phyloP scores from a whole-genome alignment of 164 flowering plant species.

The Stephania yunnanensis region DNA sequence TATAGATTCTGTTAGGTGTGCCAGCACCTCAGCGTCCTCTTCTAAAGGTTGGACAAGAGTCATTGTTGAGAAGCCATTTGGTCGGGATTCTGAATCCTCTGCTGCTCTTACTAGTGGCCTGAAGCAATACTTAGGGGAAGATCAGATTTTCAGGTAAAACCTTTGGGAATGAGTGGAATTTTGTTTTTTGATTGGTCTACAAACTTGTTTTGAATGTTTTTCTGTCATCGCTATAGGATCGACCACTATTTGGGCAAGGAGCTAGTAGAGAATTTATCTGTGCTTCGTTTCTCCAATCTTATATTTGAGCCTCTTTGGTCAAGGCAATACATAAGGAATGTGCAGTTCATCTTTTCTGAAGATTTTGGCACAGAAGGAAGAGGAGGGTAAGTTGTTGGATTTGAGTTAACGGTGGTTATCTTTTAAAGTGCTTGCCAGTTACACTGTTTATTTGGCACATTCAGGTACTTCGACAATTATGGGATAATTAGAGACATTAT shows the following conservation, averaged over 20 bases:
- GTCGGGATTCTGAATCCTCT: slow-evolving; percentile 75
- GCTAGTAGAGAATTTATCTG: slow-evolving; percentile 79
- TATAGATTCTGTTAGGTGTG: slow-evolving; percentile 74
- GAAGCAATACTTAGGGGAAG: slow-evolving; percentile 68
- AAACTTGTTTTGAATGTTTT: not conserved
- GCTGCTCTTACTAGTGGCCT: slow-evolving; percentile 59
- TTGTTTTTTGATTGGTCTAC: not conserved
- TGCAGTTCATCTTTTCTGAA: slow-evolving; percentile 84
- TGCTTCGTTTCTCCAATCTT: slow-evolving; percentile 91
- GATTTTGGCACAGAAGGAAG: slow-evolving; percentile 87
- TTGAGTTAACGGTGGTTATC: not conserved
- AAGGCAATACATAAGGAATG: slow-evolving; percentile 75
- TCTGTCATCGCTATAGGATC: slow-evolving; percentile 38
- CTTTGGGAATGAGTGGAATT: not conserved
- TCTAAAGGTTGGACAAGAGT: slow-evolving; percentile 81
- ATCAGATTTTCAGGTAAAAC: slow-evolving; percentile 77
- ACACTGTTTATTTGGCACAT: not conserved
- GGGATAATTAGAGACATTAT: slow-evolving; percentile 90
- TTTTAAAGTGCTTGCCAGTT: not conserved
- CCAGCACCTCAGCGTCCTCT: slow-evolving; percentile 63
- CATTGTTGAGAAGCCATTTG: slow-evolving; percentile 93
- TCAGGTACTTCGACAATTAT: slow-evolving; percentile 70
- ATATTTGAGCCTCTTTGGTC: slow-evolving; percentile 91
- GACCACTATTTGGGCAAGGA: slow-evolving; percentile 91
- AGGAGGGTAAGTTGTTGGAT: slow-evolving; percentile 55